phyloP scores from a whole-genome alignment of 306 rosid genomes.

The Pterocarpus santalinus region DNA sequence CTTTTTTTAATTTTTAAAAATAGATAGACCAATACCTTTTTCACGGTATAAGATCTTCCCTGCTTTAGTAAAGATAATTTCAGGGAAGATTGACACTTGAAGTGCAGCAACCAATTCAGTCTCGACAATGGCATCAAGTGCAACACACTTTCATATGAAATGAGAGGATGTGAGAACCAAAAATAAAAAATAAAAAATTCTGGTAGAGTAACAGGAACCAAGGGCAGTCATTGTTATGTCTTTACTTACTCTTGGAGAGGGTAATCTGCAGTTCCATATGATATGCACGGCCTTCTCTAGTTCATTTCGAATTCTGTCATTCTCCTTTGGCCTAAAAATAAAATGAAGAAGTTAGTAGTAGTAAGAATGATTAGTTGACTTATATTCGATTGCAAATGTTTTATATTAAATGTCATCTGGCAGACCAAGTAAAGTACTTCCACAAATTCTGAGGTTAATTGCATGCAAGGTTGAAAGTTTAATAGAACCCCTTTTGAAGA shows the following conservation, averaged over 20 bases:
- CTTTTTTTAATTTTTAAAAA: background rate
- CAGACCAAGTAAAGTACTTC: slow-evolving; percentile 5
- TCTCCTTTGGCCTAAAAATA: slow-evolving; percentile 79
- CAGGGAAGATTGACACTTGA: slow-evolving; percentile 79
- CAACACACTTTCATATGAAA: slow-evolving; percentile 70
- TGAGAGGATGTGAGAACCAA: slow-evolving; percentile 2
- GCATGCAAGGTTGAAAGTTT: slow-evolving; percentile 9
- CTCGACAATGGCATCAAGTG: slow-evolving; percentile 90
- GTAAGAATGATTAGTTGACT: background rate
- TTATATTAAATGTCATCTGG: slow-evolving; percentile 12
- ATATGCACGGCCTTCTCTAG: slow-evolving; percentile 85
- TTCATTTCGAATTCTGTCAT: slow-evolving; percentile 70
- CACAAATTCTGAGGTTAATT: background rate
- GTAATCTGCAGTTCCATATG: slow-evolving; percentile 93
- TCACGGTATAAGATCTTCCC: slow-evolving; percentile 89
- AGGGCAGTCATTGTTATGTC: slow-evolving; percentile 9
- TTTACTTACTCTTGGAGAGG: slow-evolving; percentile 91
- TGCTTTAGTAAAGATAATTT: slow-evolving; percentile 83
- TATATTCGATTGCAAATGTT: slow-evolving; percentile 1
- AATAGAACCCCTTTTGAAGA: background rate
- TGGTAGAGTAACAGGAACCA: slow-evolving; percentile 17
- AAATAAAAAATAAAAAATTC: background rate
- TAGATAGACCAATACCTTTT: slow-evolving; percentile 62
- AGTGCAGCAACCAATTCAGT: slow-evolving; percentile 75
- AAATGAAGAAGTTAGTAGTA: background rate